Evolutionary conservation across 1,139 yeast genomes (phyloP).

Genomic region (Blastobotrys illinoisensis): DNA sequence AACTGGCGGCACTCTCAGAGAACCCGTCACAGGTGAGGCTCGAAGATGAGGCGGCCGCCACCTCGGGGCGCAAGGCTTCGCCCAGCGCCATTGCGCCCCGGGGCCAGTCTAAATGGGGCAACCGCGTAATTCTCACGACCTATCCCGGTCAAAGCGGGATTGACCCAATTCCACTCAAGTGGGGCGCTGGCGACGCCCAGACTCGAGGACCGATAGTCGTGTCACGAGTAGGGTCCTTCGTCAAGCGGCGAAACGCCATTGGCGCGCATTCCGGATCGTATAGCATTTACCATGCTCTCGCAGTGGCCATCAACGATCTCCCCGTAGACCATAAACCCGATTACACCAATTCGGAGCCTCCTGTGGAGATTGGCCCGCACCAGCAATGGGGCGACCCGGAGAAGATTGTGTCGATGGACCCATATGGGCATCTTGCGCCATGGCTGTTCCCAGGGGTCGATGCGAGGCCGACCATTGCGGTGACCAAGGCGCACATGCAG

Average conservation of each 20-base stretch:
- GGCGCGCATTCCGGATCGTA: conserved; percentile 62
- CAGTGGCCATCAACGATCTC: conserved; percentile 51
- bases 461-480: conserved; percentile 54
- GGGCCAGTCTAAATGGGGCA: conserved; percentile 17
- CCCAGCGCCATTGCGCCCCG: background rate
- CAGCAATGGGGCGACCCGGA: conserved; percentile 49
- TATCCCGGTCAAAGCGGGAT: conserved; percentile 46
- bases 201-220: conserved; percentile 55
- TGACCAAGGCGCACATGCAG: conserved; percentile 58
- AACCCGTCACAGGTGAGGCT: background rate
- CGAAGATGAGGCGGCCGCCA: conserved; percentile 2
- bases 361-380: conserved; percentile 46
- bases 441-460: conserved; percentile 49
- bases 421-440: conserved; percentile 58
- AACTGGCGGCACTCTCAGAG: background rate
- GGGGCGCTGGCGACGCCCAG: conserved; percentile 46
- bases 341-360: conserved; percentile 58
- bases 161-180: conserved; percentile 43
- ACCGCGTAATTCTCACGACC: conserved; percentile 38
- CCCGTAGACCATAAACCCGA: conserved; percentile 49
- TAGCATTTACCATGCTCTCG: conserved; percentile 55
- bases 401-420: conserved; percentile 58
- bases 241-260: conserved; percentile 45
- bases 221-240: conserved; percentile 37
- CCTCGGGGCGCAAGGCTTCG: background rate